These are phyloP conservation scores for Gnaphalium uliginosum DNA, from an alignment of 129 eudicot species.

Conservation along the genomic window DNA sequence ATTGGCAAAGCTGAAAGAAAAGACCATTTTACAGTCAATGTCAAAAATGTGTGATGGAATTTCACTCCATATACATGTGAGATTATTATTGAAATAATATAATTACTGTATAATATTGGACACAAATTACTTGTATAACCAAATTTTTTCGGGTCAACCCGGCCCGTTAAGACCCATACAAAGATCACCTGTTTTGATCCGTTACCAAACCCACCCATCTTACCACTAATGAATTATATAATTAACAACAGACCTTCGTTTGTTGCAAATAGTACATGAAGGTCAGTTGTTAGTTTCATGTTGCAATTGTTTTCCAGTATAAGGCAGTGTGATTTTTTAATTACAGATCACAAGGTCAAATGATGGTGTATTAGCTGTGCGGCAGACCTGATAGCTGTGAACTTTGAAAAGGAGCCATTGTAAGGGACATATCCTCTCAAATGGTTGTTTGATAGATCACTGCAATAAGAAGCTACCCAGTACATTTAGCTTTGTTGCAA, in stretches of 20 bases:
- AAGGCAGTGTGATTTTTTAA: not conserved
- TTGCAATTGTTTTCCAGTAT: not conserved
- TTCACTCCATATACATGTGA: not conserved
- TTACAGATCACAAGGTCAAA: too few species aligned
- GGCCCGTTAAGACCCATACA: not conserved
- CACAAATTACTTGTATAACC: not conserved
- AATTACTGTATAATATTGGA: not conserved
- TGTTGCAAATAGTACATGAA: too few species aligned
- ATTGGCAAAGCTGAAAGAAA: constrained; percentile 52
- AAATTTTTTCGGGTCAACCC: not conserved
- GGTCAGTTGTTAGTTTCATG: not conserved
- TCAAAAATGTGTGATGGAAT: not conserved
- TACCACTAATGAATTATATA: not conserved
- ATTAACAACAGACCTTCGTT: not conserved
- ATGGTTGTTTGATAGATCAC: constrained; percentile 34
- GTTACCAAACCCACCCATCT: not conserved
- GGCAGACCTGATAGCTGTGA: constrained; percentile 32
- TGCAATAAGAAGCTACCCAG: not conserved
- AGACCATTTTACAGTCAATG: constrained; percentile 12
- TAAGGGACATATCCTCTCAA: constrained; percentile 34
- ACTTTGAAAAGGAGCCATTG: constrained; percentile 36
- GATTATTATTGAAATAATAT: not conserved
- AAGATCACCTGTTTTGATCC: not conserved
- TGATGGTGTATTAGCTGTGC: too few species aligned
- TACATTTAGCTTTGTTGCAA: not conserved